These are phyloP conservation scores for Actinomortierella wolfii DNA, from an alignment of 371 early-diverging fungal genomes.

Conservation along the genomic window DNA sequence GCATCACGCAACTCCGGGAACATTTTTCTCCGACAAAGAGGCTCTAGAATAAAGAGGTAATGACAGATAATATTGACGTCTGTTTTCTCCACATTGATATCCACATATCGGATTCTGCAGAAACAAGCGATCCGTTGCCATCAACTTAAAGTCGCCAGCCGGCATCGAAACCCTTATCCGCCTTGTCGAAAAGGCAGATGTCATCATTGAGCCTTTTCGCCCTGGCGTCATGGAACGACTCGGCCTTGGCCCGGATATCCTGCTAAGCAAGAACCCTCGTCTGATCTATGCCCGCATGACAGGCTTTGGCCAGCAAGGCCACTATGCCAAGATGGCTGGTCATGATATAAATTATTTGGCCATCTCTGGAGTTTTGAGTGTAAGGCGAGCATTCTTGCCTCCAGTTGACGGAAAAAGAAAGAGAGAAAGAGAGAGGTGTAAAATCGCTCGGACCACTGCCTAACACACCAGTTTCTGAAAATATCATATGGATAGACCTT, in stretches of 20 bases:
- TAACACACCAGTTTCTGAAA: no score
- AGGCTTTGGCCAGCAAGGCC: slow-evolving; percentile 73
- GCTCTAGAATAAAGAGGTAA: slow-evolving; percentile 13
- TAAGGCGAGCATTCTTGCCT: slow-evolving; percentile 22
- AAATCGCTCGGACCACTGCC: no score
- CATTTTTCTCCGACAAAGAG: no score
- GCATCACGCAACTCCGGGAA: no score
- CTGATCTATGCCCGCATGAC: slow-evolving; percentile 72
- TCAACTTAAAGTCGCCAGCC: slow-evolving; percentile 64
- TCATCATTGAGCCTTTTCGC: slow-evolving; percentile 79
- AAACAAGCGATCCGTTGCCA: slow-evolving; percentile 70
- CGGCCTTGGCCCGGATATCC: slow-evolving; percentile 69
- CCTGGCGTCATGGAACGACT: slow-evolving; percentile 78
- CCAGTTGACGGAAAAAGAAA: neutral
- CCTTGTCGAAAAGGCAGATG: slow-evolving; percentile 61
- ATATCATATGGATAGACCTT: slow-evolving; percentile 50
- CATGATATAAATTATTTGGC: slow-evolving; percentile 83
- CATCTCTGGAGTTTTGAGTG: slow-evolving; percentile 68
- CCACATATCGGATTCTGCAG: slow-evolving; percentile 27
- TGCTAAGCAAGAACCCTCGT: slow-evolving; percentile 59
- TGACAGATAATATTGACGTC: no score
- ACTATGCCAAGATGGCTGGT: slow-evolving; percentile 64
- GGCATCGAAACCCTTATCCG: slow-evolving; percentile 54
- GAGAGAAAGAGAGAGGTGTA: slow-evolving; percentile 8
- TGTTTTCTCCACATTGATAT: neutral